Base-by-base conservation (phyloP, 345 rosid genomes). In the Sonneratia caseolaris region DNA sequence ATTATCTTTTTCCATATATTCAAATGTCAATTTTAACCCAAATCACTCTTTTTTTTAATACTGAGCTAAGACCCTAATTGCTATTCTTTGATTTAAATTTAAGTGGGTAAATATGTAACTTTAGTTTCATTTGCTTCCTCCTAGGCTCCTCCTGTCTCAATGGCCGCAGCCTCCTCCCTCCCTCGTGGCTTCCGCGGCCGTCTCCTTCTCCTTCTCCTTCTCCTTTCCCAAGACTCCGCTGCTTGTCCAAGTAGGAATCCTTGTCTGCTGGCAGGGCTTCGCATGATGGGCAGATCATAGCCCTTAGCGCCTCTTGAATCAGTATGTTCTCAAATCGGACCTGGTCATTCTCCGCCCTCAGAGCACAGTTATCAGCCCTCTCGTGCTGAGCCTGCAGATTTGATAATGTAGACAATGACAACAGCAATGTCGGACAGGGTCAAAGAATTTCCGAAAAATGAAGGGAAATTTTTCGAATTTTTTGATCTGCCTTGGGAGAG, bases 261-360 rank as follows among this genome's bases (percentile, higher is more conserved):
- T 92, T 96, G 0, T 74, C 80, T 22, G 82, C 84, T 43, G 98
- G 98, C 86, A 88, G 90, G n/a, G 89, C 91, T 3, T 98, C 99
- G 71, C 99, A 95, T 51, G 89, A 86, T 2, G 99, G 97, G 77
- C 99, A 95, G 37, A 95, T 92, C 32, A 89, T 89, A 75, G 89
- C 89, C 81, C 84, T 95, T 10, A 95, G 89, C 3, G 99, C 98
- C 83, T 90, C 98, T 72, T 96, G 81, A 32, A 92, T 95, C 71
- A 96, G 91, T 51, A 95, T 90, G 81, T 95, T 95, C 73, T 95
- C 98, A 61, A 98, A 95, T 3, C 99, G 88, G 79, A 95, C 92
- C 88, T 87, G 87, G 72, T 95, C 99, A 62, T 95, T 95, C 80
- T 95, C 99, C 4, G 88, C 77, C 72, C 92, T 83, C 69, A 95